Evolutionary conservation across 345 rosid genomes (phyloP), one percentile per base, ranked within the genome.

Genomic region (Citropsis articulata): DNA sequence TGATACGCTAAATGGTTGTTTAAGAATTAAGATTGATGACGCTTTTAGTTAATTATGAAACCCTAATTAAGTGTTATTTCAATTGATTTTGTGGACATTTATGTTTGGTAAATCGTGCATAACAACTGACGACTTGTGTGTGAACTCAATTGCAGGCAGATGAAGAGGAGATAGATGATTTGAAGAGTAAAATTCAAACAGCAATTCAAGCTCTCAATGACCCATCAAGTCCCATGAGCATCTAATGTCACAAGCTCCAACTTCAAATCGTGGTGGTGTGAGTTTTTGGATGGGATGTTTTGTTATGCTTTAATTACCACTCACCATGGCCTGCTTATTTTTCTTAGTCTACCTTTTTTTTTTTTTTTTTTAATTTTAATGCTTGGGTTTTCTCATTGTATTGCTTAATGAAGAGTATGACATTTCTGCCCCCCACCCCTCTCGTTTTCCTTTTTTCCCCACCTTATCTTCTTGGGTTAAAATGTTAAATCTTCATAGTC

Each of bases 151-250:
- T 77, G 77, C 91, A 91, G 95, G 91, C 90, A 4, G 92, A 89
- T 13, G 92, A 91, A 72, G 84, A 82, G 21, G 93, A 89, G 72
- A 88, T 77, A 56, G 92, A 91, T 9, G 42, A 81, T 24, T 62
- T 91, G 77, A 83, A 82, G 77, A 25, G 66, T 8, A 81, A 80
- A 77, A 89, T 91, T 16, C 83, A 89, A 74, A 74, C 84, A 30
- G 95, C 93, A 18, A 87, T 91, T 63, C 86, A 88, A 61, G 89
- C 93, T 6, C 84, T 88, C 21, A 83, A 82, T 16, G 92, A 88
- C 77, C 91, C 91, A 2, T 83, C 75, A 22, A 89, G 94, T 80
- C 95, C 93, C 0, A 88, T 86, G 90, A 87, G 95, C 83, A 81
- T 86, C 71, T 88, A 81, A 76, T 12, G 7, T 19, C 63, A 55